Evolutionary conservation across 305 asterid genomes (phyloP), one percentile per base, ranked within the genome.

Genomic region (Fraxinus ornus): DNA sequence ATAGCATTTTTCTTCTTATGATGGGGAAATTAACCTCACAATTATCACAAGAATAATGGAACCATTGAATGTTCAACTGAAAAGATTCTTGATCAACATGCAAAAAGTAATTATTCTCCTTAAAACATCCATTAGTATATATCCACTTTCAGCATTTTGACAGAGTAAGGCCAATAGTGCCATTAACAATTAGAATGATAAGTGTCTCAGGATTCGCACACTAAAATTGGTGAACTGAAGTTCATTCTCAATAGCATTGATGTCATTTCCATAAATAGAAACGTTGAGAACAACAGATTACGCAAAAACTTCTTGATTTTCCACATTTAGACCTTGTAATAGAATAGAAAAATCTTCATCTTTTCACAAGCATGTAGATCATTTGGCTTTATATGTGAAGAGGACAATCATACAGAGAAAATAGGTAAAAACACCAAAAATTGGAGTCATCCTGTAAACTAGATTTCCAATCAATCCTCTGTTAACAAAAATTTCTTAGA

Each of bases 11-110:
- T 71, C 30, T 15, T 15, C 6, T 22, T 72, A 80, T n/a, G 75
- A 75, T 74, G 79, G 76, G 79, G 26, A 85, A 77, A 68, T 41
- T 30, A 30, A 70, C 9, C 22, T 28, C 74, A 10, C 19, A 68
- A 22, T 30, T 28, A 30, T 28, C 39, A 17, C 10, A 71, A 71
- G 22, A 33, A 13, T 28, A 68, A 26, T 13, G 8, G 12, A 30
- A 71, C 76, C 44, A 71, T 0, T 30, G 76, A 33, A 33, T 71
- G 24, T 71, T 71, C 37, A 33, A 39, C 2, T 13, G 13, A 32
- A 33, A 36, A 71, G 44, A 71, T 71, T 71, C 22, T 71, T 28
- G 36, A 62, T 66, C 74, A 66, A 26, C 74, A 26, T 10, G 74
- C 74, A 7, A 26, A 12, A 66, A 36, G 47, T 21, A 3, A 28